These are phyloP conservation scores for Gloeophyllum trabeum DNA, from an alignment of 768 basidiomycete genomes.

Conservation along the genomic window DNA sequence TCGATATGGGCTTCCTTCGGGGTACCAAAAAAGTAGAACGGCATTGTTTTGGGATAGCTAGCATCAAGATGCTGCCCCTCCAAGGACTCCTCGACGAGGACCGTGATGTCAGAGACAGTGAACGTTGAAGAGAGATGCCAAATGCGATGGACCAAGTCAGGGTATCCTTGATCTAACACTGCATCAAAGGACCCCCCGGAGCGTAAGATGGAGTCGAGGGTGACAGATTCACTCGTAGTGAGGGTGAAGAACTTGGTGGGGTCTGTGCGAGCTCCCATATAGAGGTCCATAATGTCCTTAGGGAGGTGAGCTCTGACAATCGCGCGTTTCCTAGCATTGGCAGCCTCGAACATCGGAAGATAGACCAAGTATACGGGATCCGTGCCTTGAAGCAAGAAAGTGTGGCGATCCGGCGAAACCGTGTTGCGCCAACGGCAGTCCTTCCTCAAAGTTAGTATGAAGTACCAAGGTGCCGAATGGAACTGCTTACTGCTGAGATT, in stretches of 20 bases:
- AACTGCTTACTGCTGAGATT: slow-evolving; percentile 17
- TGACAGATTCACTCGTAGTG: not conserved
- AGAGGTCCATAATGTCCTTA: not conserved
- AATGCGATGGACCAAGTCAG: no score
- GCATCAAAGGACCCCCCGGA: no score
- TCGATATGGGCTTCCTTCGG: slow-evolving; percentile 19
- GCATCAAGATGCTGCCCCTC: slow-evolving; percentile 16
- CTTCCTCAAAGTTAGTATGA: not conserved
- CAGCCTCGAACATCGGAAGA: slow-evolving; percentile 23
- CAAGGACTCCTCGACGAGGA: slow-evolving; percentile 21
- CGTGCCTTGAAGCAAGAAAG: slow-evolving; percentile 27
- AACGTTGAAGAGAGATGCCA: no score
- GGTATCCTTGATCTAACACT: no score
- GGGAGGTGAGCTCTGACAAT: slow-evolving; percentile 17
- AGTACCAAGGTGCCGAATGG: not conserved
- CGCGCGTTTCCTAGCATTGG: slow-evolving; percentile 24
- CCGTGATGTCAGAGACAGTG: slow-evolving; percentile 18
- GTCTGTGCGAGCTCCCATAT: not conserved
- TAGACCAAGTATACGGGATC: slow-evolving; percentile 21
- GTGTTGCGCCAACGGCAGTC: slow-evolving; percentile 19
- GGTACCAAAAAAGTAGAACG: slow-evolving; percentile 30
- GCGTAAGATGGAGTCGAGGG: no score
- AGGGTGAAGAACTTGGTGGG: not conserved
- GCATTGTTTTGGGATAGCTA: slow-evolving; percentile 19
- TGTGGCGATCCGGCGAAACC: slow-evolving; percentile 18